phyloP scores from a whole-genome alignment of 148 eudicot genomes.

The Chenopodium formosanum region DNA sequence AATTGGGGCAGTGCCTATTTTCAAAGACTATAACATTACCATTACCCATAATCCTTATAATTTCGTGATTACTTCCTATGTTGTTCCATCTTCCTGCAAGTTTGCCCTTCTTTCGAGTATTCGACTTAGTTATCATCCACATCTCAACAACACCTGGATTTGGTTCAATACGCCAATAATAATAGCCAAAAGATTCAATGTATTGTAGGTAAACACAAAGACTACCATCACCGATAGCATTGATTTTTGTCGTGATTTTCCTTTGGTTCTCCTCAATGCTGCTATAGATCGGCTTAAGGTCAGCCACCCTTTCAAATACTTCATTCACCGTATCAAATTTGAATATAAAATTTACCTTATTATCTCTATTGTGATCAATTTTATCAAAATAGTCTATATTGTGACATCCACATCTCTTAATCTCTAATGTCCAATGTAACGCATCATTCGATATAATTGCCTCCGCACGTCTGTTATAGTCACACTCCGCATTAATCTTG shows the following conservation, averaged over 20 bases:
- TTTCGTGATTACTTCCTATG: background rate
- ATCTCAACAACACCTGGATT: background rate
- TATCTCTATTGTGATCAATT: no score
- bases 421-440: background rate
- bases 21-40: background rate
- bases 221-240: background rate
- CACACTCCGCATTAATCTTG: no score
- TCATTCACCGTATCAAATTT: background rate
- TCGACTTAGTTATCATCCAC: background rate
- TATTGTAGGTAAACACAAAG: background rate
- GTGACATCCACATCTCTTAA: no score
- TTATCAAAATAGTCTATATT: no score
- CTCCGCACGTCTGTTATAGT: background rate
- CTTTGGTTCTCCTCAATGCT: background rate
- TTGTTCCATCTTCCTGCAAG: background rate
- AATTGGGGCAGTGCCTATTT: background rate
- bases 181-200: no score
- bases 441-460: background rate
- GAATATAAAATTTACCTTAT: background rate
- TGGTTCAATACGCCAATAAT: no score
- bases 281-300: background rate
- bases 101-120: background rate
- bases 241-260: no score
- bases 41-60: background rate
- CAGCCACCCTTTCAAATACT: background rate